Evolutionary conservation across 1,139 yeast genomes (phyloP).

Genomic region (Geotrichum reessii): DNA sequence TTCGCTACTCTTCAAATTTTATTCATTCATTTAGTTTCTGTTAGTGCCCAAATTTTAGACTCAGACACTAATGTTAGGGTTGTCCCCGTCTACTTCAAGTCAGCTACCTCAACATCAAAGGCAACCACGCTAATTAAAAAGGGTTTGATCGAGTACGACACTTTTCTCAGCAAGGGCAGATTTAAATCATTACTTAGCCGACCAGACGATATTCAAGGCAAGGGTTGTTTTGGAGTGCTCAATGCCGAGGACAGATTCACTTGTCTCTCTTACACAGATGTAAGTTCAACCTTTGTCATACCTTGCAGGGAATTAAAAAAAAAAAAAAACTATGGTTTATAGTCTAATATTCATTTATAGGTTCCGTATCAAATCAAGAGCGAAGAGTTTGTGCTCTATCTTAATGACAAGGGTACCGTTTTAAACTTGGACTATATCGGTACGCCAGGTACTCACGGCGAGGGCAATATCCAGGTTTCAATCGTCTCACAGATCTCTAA

Average conservation of each 20-base stretch:
- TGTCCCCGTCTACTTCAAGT: conserved; percentile 7
- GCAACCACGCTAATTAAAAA: conserved; percentile 1
- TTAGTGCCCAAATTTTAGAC: background rate
- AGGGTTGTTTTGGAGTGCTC: conserved; percentile 26
- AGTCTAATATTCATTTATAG: background rate
- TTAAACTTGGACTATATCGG: conserved; percentile 9
- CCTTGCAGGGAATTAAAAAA: background rate
- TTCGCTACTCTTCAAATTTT: background rate
- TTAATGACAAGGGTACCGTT: conserved; percentile 5
- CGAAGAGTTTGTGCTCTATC: conserved; percentile 8
- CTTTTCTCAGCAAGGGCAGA: conserved; percentile 2
- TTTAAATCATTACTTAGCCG: background rate
- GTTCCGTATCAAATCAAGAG: conserved; percentile 3
- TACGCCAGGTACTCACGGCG: background rate
- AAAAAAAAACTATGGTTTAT: background rate
- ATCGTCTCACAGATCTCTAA: conserved; percentile 8
- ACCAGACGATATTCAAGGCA: conserved; percentile 5
- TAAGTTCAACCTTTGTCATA: conserved; percentile 9
- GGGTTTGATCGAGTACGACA: conserved; percentile 13
- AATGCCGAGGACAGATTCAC: conserved; percentile 21
- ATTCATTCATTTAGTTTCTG: background rate
- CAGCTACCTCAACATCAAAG: background rate
- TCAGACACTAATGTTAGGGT: background rate
- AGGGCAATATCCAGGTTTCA: conserved; percentile 10
- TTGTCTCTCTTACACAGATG: conserved; percentile 23